Conservation (phyloP, 2,329 filamentous ascomycete genomes). For the Cadophora sp. region DNA sequence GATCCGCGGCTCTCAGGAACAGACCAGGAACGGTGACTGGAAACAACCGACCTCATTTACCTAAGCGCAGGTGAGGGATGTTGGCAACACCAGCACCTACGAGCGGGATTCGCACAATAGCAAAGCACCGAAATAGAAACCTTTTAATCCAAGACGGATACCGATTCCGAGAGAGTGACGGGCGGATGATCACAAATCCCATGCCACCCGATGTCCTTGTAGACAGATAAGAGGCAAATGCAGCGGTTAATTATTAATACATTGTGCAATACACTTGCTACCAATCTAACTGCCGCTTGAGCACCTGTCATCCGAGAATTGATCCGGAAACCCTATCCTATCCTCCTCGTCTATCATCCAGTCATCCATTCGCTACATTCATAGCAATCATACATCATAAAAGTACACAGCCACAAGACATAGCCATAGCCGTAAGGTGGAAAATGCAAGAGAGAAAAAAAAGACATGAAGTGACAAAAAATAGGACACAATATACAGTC, state of each 20-base stretch:
- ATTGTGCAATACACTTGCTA: neutral
- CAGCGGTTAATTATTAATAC: neutral
- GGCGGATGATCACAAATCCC: neutral
- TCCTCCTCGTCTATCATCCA: neutral
- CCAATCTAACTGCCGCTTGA: conserved; percentile 1
- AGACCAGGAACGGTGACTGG: no score
- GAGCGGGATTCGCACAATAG: neutral
- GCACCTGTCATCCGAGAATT: conserved; percentile 2
- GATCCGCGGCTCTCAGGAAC: no score
- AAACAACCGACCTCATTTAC: no score
- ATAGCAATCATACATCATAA: conserved; percentile 11
- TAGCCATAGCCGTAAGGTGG: neutral
- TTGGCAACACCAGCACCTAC: no score
- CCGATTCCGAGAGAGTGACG: neutral
- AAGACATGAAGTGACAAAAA: neutral
- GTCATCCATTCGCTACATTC: neutral
- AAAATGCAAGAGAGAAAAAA: neutral
- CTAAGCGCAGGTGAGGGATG: no score
- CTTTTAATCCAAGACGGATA: neutral
- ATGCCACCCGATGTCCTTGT: neutral
- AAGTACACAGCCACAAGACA: conserved; percentile 19
- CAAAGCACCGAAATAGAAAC: neutral
- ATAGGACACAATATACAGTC: conserved; percentile 8
- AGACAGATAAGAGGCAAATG: neutral
- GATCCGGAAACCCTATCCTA: neutral